phyloP scores from a whole-genome alignment of 345 rosid species.

The Linum usitatissimum region DNA sequence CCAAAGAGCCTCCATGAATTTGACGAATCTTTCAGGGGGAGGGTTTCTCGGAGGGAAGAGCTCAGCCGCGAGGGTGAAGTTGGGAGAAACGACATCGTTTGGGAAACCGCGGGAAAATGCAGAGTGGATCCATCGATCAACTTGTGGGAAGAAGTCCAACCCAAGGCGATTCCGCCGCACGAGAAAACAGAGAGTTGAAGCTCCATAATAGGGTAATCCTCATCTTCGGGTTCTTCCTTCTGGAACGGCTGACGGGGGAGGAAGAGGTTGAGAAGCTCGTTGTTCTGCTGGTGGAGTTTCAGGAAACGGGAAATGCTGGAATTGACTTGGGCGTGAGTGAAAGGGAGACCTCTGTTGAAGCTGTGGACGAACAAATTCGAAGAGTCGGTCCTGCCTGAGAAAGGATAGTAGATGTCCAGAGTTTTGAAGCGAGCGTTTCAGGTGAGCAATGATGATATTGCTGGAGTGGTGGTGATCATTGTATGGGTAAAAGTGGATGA shows the following conservation, averaged over 20 bases:
- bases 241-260: background rate
- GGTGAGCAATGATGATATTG: background rate
- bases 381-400: background rate
- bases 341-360: background rate
- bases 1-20: background rate
- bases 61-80: background rate
- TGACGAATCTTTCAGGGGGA: background rate
- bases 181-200: background rate
- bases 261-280: background rate
- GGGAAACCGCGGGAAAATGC: background rate
- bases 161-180: background rate
- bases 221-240: background rate
- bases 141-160: background rate
- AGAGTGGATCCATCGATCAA: background rate
- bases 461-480: no score
- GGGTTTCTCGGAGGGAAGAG: background rate
- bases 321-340: background rate
- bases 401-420: background rate
- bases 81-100: background rate
- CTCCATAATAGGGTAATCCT: background rate
- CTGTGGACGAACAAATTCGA: background rate
- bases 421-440: background rate
- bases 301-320: background rate
- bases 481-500: background rate
- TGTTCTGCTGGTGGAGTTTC: background rate